Evolutionary conservation across 1,284 basidiomycete genomes (phyloP).

Genomic region (Trichosporon asahii): DNA sequence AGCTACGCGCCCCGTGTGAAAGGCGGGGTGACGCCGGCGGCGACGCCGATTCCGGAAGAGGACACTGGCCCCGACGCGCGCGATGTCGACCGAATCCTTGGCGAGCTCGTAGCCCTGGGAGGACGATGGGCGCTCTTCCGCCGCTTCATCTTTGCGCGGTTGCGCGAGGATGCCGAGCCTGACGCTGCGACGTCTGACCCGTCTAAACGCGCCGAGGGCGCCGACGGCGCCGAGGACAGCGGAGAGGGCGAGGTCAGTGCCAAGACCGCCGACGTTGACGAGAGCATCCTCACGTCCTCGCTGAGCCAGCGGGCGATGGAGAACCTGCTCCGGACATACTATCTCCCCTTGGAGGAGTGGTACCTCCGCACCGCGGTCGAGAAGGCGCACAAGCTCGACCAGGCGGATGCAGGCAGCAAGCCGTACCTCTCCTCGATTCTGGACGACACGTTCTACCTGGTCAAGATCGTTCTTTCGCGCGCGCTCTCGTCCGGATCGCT

Average conservation of each 20-base stretch:
- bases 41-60: slow-evolving; percentile 57
- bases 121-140: slow-evolving; percentile 88
- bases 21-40: slow-evolving; percentile 47
- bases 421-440: slow-evolving; percentile 65
- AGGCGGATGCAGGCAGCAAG: slow-evolving; percentile 60
- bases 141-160: slow-evolving; percentile 73
- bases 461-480: slow-evolving; percentile 75
- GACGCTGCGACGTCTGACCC: not conserved
- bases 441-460: slow-evolving; percentile 90
- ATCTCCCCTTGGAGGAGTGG: slow-evolving; percentile 87
- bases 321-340: slow-evolving; percentile 68
- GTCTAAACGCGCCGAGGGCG: not conserved
- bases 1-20: slow-evolving; percentile 36
- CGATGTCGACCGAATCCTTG: slow-evolving; percentile 82
- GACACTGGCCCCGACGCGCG: slow-evolving; percentile 65
- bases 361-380: slow-evolving; percentile 83
- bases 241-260: not conserved
- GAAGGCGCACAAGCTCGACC: slow-evolving; percentile 65
- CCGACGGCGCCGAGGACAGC: not conserved
- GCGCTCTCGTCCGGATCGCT: slow-evolving; percentile 70
- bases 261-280: not conserved
- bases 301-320: slow-evolving; percentile 60
- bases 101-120: slow-evolving; percentile 82
- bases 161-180: slow-evolving; percentile 2
- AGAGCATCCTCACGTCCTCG: not conserved